Evolutionary conservation across 2,329 filamentous ascomycete species (phyloP).

Genomic region (Tothia fuscella): DNA sequence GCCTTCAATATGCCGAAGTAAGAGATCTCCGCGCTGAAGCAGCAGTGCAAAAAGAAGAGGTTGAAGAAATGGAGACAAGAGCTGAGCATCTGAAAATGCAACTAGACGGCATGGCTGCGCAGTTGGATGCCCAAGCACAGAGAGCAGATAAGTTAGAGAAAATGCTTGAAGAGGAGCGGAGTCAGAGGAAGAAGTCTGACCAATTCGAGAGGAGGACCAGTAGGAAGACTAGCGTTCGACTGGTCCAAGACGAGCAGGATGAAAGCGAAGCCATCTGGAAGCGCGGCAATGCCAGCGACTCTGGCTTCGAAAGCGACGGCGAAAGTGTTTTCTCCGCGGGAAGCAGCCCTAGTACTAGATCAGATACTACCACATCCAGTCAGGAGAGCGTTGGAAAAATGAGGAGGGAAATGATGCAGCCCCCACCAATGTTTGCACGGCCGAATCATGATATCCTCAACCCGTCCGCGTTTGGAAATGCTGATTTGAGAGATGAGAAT

Average conservation of each 20-base stretch:
- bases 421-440: not conserved
- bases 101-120: constrained; percentile 44
- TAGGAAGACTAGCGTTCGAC: not conserved
- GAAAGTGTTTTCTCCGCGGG: not conserved
- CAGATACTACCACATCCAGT: not conserved
- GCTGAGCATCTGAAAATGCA: constrained; percentile 47
- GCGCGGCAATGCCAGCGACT: constrained; percentile 3
- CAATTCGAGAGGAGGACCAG: too few species aligned
- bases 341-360: not conserved
- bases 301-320: constrained; percentile 11
- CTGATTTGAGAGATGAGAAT: constrained; percentile 10
- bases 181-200: not conserved
- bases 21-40: constrained; percentile 42
- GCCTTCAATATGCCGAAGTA: constrained; percentile 30
- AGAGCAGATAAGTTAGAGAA: constrained; percentile 1
- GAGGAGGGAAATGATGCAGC: not conserved
- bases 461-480: not conserved
- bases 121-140: not conserved
- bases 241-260: not conserved
- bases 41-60: constrained; percentile 46
- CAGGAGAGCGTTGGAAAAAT: not conserved
- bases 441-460: not conserved
- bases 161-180: not conserved
- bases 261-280: not conserved
- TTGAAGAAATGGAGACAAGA: constrained; percentile 47